phyloP scores from a whole-genome alignment of 2,329 filamentous ascomycete species.

The Geoglossum cookeanum region DNA sequence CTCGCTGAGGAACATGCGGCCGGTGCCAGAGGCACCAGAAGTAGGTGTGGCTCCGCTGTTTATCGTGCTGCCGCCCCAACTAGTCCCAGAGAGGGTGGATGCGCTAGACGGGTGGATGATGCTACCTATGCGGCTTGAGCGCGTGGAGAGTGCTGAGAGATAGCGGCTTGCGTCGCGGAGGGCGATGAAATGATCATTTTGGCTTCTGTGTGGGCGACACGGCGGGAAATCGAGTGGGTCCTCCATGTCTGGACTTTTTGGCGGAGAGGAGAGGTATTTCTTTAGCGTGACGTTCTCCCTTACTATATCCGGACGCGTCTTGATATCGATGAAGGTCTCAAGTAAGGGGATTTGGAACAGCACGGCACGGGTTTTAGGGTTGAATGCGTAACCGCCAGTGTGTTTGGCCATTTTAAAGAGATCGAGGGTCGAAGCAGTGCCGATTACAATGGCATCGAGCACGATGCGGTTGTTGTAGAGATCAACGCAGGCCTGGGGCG shows the following conservation, averaged over 20 bases:
- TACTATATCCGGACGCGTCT: neutral
- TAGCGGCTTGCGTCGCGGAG: neutral
- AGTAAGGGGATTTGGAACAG: neutral
- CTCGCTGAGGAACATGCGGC: neutral
- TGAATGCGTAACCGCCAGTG: neutral
- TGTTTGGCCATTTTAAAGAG: neutral
- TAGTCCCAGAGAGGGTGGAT: neutral
- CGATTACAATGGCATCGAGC: neutral
- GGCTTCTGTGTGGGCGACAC: neutral
- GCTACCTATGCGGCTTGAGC: neutral
- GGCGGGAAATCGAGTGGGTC: neutral
- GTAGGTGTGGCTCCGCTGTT: neutral
- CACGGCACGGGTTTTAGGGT: neutral
- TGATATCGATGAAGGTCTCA: neutral
- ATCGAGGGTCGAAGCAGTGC: neutral
- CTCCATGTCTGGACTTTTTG: neutral
- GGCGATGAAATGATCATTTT: neutral
- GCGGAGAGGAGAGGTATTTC: neutral
- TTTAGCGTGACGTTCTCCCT: neutral
- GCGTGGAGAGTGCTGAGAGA: neutral
- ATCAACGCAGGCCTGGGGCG: neutral
- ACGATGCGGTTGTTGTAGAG: neutral
- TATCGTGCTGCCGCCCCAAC: neutral
- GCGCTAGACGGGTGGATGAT: neutral
- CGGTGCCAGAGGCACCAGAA: neutral